Evolutionary conservation across 2,329 filamentous ascomycete species (phyloP), one percentile per base, ranked within the genome.

Genomic region (Plectosphaerella plurivora): DNA sequence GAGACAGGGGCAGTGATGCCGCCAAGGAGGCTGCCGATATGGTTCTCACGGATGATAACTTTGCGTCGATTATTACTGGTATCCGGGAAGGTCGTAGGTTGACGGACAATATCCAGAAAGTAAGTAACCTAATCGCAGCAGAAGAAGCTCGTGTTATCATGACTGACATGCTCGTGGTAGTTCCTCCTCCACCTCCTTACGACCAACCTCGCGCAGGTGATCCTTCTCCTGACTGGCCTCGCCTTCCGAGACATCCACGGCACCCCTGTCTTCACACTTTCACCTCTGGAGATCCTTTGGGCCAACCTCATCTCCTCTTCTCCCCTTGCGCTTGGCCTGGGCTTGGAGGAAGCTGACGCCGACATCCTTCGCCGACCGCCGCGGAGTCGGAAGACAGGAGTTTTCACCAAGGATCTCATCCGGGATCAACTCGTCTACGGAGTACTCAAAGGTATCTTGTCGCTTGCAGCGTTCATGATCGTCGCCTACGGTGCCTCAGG

Each of bases 11-110:
- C 15, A 87, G 82, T 45, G 87, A 89, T 62, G 86, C 90, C 11
- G 86, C 87, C 56, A 89, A 89, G 62, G 86, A 94, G 69, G 90
- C 90, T 3, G 87, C 89, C 1, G 90, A 95, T 63, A 94, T 96
- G 78, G 89, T 95, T 37, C 74, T 96, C 41, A 91, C 89, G 0
- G 89, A 94, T 64, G 90, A 94, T 68, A 92, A 95, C 70, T 95
- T 95, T 64, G 88, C 90, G 11, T 91, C 87, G 22, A 89, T 89
- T 51, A 77, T 89, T 39, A 85, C 82, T n/a, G 86, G 83, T 33
- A 84, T 89, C 46, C 81, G 86, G 63, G 85, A 89, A 67, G 86
- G 86, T 10, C 79, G 86, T 44, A 74, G 86, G 37, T 75, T 88
- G 50, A 86, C 87, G 58, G 84, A 88, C 71, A 89, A 89, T 57